Conservation (phyloP, 192 early-diverging fungal genomes). For the Rhizophagus clarus region DNA sequence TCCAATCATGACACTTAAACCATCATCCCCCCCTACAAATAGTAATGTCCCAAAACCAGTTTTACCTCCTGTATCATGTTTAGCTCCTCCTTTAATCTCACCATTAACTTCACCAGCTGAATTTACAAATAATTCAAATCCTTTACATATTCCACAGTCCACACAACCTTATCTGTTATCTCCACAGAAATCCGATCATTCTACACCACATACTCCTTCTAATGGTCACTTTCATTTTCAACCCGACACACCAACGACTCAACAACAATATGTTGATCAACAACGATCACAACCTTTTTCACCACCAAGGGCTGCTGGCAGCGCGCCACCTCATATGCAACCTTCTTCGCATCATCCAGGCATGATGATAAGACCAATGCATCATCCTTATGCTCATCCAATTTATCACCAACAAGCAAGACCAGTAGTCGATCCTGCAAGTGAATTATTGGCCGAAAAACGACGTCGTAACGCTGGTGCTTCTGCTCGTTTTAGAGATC, state of each 20-base stretch:
- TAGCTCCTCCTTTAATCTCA: conserved; percentile 15
- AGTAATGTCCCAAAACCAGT: background rate
- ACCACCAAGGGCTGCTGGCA: background rate
- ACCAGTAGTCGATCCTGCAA: conserved; percentile 32
- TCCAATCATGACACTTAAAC: background rate
- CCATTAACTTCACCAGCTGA: conserved; percentile 10
- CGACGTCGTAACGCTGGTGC: conserved; percentile 65
- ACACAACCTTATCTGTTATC: background rate
- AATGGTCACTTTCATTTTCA: no score
- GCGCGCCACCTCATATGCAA: background rate
- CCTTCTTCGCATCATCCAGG: no score
- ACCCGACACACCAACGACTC: background rate
- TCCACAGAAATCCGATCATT: no score
- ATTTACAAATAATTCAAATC: conserved; percentile 7
- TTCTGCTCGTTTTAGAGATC: conserved; percentile 64
- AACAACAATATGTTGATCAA: no score
- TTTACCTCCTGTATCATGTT: conserved; percentile 37
- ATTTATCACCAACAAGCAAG: background rate
- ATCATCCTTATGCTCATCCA: conserved; percentile 21
- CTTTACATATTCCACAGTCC: background rate
- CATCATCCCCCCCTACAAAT: background rate
- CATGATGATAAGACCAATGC: conserved; percentile 20
- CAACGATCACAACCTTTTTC: background rate
- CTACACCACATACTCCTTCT: no score
- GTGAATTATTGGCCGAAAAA: conserved; percentile 60